phyloP scores from a whole-genome alignment of 2,329 filamentous ascomycete species.

The Dactylonectria macrodidyma region DNA sequence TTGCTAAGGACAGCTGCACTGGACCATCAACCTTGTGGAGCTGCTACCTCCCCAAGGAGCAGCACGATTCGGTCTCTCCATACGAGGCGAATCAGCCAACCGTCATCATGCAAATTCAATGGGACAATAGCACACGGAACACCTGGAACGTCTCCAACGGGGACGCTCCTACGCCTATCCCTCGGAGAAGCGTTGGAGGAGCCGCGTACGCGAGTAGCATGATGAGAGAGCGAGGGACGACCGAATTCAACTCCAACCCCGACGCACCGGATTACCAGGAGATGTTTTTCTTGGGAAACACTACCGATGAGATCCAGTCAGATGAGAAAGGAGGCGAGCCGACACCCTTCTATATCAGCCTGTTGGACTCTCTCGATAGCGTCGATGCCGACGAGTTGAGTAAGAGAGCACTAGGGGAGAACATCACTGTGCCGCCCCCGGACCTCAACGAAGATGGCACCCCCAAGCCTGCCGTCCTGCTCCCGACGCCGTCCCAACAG shows the following conservation, averaged over 20 bases:
- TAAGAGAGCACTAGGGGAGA: slow-evolving; percentile 39
- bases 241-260: slow-evolving; percentile 66
- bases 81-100: slow-evolving; percentile 80
- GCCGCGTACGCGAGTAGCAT: slow-evolving; percentile 43
- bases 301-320: slow-evolving; percentile 80
- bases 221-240: slow-evolving; percentile 39
- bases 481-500: slow-evolving; percentile 80
- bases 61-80: slow-evolving; percentile 75
- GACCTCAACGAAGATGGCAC: slow-evolving; percentile 77
- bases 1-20: slow-evolving; percentile 78
- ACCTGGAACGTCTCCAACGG: slow-evolving; percentile 65
- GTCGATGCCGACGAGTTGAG: slow-evolving; percentile 47
- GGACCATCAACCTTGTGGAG: slow-evolving; percentile 85
- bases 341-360: slow-evolving; percentile 89
- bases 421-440: slow-evolving; percentile 72
- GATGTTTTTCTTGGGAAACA: slow-evolving; percentile 86
- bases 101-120: slow-evolving; percentile 84
- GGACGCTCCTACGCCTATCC: slow-evolving; percentile 48
- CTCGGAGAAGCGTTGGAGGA: slow-evolving; percentile 46
- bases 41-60: slow-evolving; percentile 85
- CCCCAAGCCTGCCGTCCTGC: slow-evolving; percentile 78
- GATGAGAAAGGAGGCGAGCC: slow-evolving; percentile 84
- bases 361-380: slow-evolving; percentile 67
- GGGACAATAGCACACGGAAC: slow-evolving; percentile 72
- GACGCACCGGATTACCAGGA: slow-evolving; percentile 75